Base-by-base conservation (phyloP, 371 early-diverging fungal genomes). In the Mucor racemosus region DNA sequence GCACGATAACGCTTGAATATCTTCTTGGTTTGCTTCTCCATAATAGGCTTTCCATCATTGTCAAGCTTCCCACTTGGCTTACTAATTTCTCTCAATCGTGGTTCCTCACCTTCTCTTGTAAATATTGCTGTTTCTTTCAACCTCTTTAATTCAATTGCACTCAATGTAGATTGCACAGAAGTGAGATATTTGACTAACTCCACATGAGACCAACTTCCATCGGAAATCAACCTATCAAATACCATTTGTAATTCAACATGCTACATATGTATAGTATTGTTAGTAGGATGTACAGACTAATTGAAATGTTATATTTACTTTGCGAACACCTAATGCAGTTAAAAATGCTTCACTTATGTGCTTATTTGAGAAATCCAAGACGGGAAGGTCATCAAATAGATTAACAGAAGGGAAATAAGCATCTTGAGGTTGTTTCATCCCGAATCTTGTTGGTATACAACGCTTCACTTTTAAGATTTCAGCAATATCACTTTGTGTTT, bases 201-300 rank as follows among this genome's bases (percentile, higher is more conserved):
- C 31, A 90, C 78, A 61, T 94, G 93, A 53, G 95, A 93, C 96
- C 96, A 97, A 50, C 90, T 90, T 21, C 95, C 87, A 10, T 89
- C 90, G 10, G 87, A 86, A 41, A 89, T 85, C 39, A 96, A 76
- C 34, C 95, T 83, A 68, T 92, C 91, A 82, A 97, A 94, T 8
- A 97, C 86, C 62, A 94, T 67, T 72, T 94, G 95, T 35, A 96
- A 72, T 15, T 96, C 94, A 1, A 95, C 94, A 68, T 94, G 91
- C 83, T 93, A 76, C 21, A 48, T 26, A 26, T 26, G 26, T 26
- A 26, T 13, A 53, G 40, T 14, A 54, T n/a, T 36, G 38, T 14
- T 41, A 15, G 31, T 62, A 31, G 31, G 2, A 36, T 50, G 7
- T 36, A 35, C 11, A 50, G 26, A 48, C 17, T 3, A 26, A 26